Evolutionary conservation across 805 yeast species (phyloP).

Genomic region (Schwanniomyces vanrijiae): DNA sequence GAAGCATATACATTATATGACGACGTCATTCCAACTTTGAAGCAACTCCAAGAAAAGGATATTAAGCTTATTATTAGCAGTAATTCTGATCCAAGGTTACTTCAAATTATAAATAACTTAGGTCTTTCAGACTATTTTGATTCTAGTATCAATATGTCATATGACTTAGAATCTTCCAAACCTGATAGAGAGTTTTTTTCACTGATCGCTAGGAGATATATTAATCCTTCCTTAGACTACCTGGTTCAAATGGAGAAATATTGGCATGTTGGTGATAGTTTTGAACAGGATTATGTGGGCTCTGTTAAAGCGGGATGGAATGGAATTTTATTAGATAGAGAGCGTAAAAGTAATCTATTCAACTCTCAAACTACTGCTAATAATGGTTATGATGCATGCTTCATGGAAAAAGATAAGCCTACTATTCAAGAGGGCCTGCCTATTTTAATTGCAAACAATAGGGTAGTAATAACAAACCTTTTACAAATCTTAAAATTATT

Average conservation of each 20-base stretch:
- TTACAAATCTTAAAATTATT: slow-evolving; percentile 16
- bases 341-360: slow-evolving; percentile 13
- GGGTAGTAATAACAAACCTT: slow-evolving; percentile 25
- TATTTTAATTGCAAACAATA: slow-evolving; percentile 33
- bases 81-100: slow-evolving; percentile 63
- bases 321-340: slow-evolving; percentile 55
- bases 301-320: slow-evolving; percentile 60
- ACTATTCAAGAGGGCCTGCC: slow-evolving; percentile 13
- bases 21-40: slow-evolving; percentile 52
- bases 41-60: slow-evolving; percentile 25
- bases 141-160: slow-evolving; percentile 49
- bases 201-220: not conserved
- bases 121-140: slow-evolving; percentile 43
- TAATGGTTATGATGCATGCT: slow-evolving; percentile 12
- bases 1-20: slow-evolving; percentile 54
- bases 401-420: slow-evolving; percentile 7
- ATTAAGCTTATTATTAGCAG: slow-evolving; percentile 48
- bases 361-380: slow-evolving; percentile 5
- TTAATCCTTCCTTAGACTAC: not conserved
- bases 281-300: slow-evolving; percentile 53
- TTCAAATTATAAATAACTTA: slow-evolving; percentile 45
- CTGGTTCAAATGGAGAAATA: slow-evolving; percentile 14
- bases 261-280: slow-evolving; percentile 74
- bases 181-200: slow-evolving; percentile 51
- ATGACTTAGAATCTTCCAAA: slow-evolving; percentile 54